These are phyloP conservation scores for Aspergillus taichungensis DNA, from an alignment of 495 filamentous ascomycete genomes.

Conservation along the genomic window DNA sequence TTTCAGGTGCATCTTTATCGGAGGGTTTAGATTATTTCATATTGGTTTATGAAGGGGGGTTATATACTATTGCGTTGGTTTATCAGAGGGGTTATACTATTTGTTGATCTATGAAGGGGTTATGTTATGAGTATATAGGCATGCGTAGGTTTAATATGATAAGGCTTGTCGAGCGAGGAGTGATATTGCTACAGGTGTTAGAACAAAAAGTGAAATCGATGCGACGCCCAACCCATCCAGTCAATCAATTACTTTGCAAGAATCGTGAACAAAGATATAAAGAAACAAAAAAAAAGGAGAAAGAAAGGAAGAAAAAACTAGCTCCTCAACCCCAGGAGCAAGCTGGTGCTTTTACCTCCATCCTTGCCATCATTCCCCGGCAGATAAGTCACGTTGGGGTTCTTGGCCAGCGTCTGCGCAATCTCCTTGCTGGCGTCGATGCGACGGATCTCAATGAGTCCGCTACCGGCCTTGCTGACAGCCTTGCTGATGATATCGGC, in stretches of 20 bases:
- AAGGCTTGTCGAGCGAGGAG: slow-evolving; percentile 10
- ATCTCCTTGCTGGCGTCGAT: slow-evolving; percentile 98
- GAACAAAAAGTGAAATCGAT: slow-evolving; percentile 7
- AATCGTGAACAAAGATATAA: slow-evolving; percentile 24
- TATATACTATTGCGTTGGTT: no score
- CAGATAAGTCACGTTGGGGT: slow-evolving; percentile 95
- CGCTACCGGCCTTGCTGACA: slow-evolving; percentile 85
- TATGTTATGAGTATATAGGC: no score
- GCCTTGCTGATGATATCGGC: slow-evolving; percentile 89
- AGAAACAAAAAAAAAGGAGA: slow-evolving; percentile 7
- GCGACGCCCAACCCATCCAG: slow-evolving; percentile 17
- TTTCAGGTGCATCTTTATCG: slow-evolving; percentile 83
- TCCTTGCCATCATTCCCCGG: slow-evolving; percentile 63
- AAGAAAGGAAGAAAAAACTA: slow-evolving; percentile 14
- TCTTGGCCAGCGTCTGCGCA: slow-evolving; percentile 75
- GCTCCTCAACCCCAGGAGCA: slow-evolving; percentile 52
- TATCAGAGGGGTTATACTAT: no score
- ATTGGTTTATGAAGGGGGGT: no score
- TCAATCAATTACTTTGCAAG: slow-evolving; percentile 20
- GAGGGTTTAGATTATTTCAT: slow-evolving; percentile 4
- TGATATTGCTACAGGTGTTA: slow-evolving; percentile 37
- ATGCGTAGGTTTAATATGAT: no score
- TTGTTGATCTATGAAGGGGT: no score
- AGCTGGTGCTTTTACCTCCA: slow-evolving; percentile 52
- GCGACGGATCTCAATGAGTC: slow-evolving; percentile 87